Percentiles rank a stretch among this genome's conserved stretches.
Evolutionary conservation across 306 rosid species (phyloP).

Genomic region (Malus domestica): ASM211411v1 NC_041791.1:3152001-3152500

Average conservation of each 20-base stretch:
- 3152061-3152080: slow-evolving; percentile 3
- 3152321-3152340: not conserved
- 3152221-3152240: not conserved
- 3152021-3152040: slow-evolving; percentile 4
- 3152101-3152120: slow-evolving; percentile 66
- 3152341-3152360: not conserved
- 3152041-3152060: not conserved
- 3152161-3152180: not conserved
- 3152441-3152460: too few species aligned
- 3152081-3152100: slow-evolving; percentile 89
- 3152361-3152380: not conserved
- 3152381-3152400: not conserved
- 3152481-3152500: too few species aligned
- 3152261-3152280: not conserved
- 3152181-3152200: not conserved
- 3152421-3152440: too few species aligned
- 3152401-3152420: too few species aligned
- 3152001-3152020: not conserved
- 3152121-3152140: slow-evolving; percentile 84
- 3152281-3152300: not conserved
- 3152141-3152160: slow-evolving; percentile 69
- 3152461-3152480: too few species aligned
- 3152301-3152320: not conserved
- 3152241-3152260: not conserved
- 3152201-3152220: not conserved